phyloP scores from a whole-genome alignment of 768 basidiomycete species.

The Mycena leptocephala region DNA sequence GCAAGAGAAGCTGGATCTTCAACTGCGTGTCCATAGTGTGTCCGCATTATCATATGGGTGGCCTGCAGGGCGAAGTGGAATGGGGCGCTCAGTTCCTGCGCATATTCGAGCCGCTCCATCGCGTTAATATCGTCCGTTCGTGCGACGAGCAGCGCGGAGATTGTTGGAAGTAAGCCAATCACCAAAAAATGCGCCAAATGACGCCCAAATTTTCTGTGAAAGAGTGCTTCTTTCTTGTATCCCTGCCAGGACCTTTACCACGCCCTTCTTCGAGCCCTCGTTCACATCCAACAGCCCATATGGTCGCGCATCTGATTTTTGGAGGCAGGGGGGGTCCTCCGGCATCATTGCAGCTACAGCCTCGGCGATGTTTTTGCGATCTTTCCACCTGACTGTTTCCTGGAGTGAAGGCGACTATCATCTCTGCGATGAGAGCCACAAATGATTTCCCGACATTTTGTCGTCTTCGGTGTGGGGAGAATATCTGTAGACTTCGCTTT shows the following conservation, averaged over 20 bases:
- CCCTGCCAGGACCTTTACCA: conserved; percentile 25
- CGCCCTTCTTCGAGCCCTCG: conserved; percentile 40
- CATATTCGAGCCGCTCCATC: conserved; percentile 29
- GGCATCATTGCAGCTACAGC: not conserved
- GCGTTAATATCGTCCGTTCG: no score
- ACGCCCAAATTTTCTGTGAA: conserved; percentile 27
- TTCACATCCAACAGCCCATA: no score
- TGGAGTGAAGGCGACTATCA: conserved; percentile 34
- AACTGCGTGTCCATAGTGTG: no score
- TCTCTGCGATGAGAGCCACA: no score
- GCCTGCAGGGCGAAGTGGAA: conserved; percentile 35
- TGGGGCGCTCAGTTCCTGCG: conserved; percentile 19
- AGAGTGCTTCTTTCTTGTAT: conserved; percentile 23
- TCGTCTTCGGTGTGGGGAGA: conserved; percentile 36
- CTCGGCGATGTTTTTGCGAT: conserved; percentile 4
- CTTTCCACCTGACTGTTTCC: conserved; percentile 29
- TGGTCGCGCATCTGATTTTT: not conserved
- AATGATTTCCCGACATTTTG: conserved; percentile 25
- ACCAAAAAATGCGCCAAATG: conserved; percentile 21
- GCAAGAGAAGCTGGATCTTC: no score
- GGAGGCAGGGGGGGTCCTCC: not conserved
- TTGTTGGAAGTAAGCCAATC: conserved; percentile 38
- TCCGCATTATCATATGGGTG: no score
- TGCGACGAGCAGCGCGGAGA: no score
- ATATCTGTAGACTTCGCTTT: conserved; percentile 38